Base-by-base conservation (phyloP, 139 green algal species). In the Coelastrella sp. region DNA sequence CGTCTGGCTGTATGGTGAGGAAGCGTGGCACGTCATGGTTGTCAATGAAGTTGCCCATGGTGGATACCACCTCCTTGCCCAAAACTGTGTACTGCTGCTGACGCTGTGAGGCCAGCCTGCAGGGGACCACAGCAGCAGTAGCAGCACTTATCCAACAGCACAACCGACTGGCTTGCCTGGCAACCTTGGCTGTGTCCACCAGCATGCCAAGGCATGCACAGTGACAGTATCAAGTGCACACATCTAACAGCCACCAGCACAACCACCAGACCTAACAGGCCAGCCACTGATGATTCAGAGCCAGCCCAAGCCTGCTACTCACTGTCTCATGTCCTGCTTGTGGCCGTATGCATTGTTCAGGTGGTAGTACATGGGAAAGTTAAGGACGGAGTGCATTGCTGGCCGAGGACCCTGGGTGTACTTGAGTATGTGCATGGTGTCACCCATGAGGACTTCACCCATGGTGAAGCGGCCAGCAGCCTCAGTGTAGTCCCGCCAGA, bases 351-450 rank as follows among this genome's bases (percentile, higher is more conserved):
- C 68, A 22, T 72, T 24, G 19, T 14, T 27, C 7, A 73, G 68
- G 27, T 88, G 19, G 84, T 88, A 88, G 66, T 81, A 88, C 14
- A 88, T 56, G 10, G 84, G 84, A 56, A 88, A 88, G 84, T 88
- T 88, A 0, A 88, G 84, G 35, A 75, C 20, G 14, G 49, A 72
- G 66, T 68, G 22, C 84, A 88, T 88, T 20, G 65, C 7, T 17
- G 82, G 82, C n/a, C 56, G 11, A 7, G 66, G 84, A 15, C 84
- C 84, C 20, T 66, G 49, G n/a, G 68, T 12, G 49, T 88, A 88
- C 49, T 80, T 58, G 9, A n/a, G 15, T 8, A 88, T 80, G 8
- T 81, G 11, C 27, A 14, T 7, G 65, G 14, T 78, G 65, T 88
- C 49, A n/a, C 84, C 68, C 8, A 81, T 60, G n/a, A 87, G 61